A percentile compares a stretch with the other conserved stretches of the same genome.
These are phyloP conservation scores for Tolypocladium inflatum DNA, from an alignment of 2,329 filamentous ascomycete species.

Conservation along the genomic window DNA sequence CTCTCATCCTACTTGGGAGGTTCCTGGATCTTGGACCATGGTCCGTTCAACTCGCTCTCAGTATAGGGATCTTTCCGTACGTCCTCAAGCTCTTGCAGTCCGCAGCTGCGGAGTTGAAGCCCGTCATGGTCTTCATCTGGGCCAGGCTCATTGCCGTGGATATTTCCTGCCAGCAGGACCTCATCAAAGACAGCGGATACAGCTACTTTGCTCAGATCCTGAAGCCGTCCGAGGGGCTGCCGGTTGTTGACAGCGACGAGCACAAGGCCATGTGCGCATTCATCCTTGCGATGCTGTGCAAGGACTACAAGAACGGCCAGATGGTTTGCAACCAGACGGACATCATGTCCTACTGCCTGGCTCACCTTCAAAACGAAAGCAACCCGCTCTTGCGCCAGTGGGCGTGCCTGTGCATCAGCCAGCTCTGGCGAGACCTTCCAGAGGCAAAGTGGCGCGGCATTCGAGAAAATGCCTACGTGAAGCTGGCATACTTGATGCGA, in stretches of 20 bases:
- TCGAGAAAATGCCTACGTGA: slow-evolving; percentile 71
- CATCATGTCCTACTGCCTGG: slow-evolving; percentile 79
- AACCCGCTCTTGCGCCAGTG: slow-evolving; percentile 88
- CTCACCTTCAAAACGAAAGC: slow-evolving; percentile 74
- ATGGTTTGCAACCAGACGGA: slow-evolving; percentile 85
- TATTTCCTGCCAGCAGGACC: slow-evolving; percentile 81
- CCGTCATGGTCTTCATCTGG: slow-evolving; percentile 99
- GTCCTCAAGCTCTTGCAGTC: slow-evolving; percentile 96
- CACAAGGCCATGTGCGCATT: slow-evolving; percentile 99
- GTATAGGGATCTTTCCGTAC: slow-evolving; percentile 97
- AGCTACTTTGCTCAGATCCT: slow-evolving; percentile 93
- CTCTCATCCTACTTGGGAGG: slow-evolving; percentile 81
- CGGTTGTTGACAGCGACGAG: slow-evolving; percentile 80
- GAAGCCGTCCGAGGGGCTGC: slow-evolving; percentile 72
- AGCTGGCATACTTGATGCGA: slow-evolving; percentile 69
- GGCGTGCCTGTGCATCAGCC: slow-evolving; percentile 91
- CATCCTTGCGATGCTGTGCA: slow-evolving; percentile 94
- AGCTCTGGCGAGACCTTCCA: slow-evolving; percentile 83
- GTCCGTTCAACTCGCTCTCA: slow-evolving; percentile 96
- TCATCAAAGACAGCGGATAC: slow-evolving; percentile 95
- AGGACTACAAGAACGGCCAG: slow-evolving; percentile 84
- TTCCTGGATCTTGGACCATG: slow-evolving; percentile 94
- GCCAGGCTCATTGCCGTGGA: slow-evolving; percentile 92
- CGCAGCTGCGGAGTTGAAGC: slow-evolving; percentile 86
- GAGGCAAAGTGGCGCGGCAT: slow-evolving; percentile 98